phyloP scores from a whole-genome alignment of 2,329 filamentous ascomycete genomes.

The Xylariales sp. region DNA sequence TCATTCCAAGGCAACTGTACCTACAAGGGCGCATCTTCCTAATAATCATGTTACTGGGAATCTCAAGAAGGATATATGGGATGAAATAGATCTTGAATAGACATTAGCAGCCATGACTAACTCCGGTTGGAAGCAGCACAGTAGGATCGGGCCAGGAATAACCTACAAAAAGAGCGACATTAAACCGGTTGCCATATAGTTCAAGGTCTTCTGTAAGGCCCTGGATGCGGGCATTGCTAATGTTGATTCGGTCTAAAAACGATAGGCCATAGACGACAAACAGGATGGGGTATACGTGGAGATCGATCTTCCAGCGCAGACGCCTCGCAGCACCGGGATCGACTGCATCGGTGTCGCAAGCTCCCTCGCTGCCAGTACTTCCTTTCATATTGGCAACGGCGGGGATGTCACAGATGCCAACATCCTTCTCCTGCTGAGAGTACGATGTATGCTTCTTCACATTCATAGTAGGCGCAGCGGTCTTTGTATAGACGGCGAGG shows the following conservation, averaged over 20 bases:
- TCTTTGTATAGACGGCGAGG: neutral
- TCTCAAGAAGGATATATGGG: conserved; percentile 58
- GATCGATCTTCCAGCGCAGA: conserved; percentile 56
- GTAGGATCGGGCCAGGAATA: neutral
- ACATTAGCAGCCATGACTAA: neutral
- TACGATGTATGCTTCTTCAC: neutral
- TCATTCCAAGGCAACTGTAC: neutral
- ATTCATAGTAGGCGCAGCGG: neutral
- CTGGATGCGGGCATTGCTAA: conserved; percentile 60
- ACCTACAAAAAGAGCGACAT: conserved; percentile 55
- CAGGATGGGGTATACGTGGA: conserved; percentile 55
- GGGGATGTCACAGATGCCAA: neutral
- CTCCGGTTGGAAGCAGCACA: neutral
- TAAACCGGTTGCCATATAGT: conserved; percentile 57
- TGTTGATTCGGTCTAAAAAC: conserved; percentile 59
- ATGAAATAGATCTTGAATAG: conserved; percentile 51
- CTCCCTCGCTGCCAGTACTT: neutral
- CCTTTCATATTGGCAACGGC: neutral
- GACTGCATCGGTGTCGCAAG: conserved; percentile 34
- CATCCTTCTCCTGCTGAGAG: neutral
- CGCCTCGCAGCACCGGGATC: conserved; percentile 51
- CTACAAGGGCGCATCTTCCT: conserved; percentile 55
- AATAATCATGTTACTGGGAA: conserved; percentile 60
- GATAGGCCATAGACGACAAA: conserved; percentile 57
- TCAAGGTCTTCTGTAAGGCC: conserved; percentile 57